Base-by-base conservation (phyloP, 2,329 filamentous ascomycete genomes). In the Beauveria rudraprayagi region DNA sequence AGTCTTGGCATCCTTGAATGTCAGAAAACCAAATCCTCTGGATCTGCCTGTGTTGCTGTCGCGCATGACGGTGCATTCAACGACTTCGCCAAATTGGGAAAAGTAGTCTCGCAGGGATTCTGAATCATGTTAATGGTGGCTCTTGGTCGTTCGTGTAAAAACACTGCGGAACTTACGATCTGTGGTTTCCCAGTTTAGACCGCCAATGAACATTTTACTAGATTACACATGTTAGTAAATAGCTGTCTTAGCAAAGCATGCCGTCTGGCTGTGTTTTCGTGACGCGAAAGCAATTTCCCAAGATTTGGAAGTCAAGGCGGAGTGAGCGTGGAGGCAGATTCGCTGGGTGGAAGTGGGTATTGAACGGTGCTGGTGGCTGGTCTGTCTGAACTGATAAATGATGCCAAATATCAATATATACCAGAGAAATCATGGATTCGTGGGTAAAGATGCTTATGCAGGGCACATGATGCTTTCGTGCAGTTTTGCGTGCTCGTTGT, bases 151-250 rank as follows among this genome's bases (percentile, higher is more conserved):
- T 41, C 19, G 22, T 17, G 7, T 14, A 9, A 24, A 16, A 16
- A 6, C 30, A 5, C 26, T n/a, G 28, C 22, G 47, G 43, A 50
- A 77, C 92, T 83, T 86, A 97, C 93, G 87, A 78, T 97, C 93
- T 61, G 94, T 97, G 17, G 94, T 99, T 76, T 99, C 94, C 94
- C 94, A 99, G 73, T 99, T 99, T 60, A 99, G 79, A 46, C 94
- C 94, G 69, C 94, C 94, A 76, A 99, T 99, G 70, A 99, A 99
- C 94, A 99, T 99, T 80, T 99, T 99, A 70, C 94, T 99, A 51
- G 6, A 43, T 44, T 46, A 50, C 46, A 40, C 17, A 53, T 24
- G 54, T 61, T 41, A 61, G 60, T 41, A 41, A 17, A 24, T 30
- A 11, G 24, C 26, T 46, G 26, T 5, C 26, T 44, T 7, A 11